Conservation (phyloP, 352 stramenopile species). For the Phytophthora syringae region DNA sequence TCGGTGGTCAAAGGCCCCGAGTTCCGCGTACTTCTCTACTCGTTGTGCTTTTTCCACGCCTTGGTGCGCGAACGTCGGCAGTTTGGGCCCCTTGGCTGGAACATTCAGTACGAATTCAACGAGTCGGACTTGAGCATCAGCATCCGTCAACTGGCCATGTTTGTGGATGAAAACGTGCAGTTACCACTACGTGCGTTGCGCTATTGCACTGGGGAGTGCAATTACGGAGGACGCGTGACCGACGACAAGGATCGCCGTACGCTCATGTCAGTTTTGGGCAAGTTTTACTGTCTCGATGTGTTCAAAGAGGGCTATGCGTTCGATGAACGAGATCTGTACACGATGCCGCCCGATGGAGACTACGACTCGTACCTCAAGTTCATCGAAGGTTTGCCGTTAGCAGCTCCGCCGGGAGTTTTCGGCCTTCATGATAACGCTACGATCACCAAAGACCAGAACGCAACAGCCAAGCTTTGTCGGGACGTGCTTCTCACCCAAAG, state of each 20-base stretch:
- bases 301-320: conserved; percentile 71
- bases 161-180: conserved; percentile 91
- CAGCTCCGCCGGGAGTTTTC: conserved; percentile 92
- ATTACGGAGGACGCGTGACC: conserved; percentile 87
- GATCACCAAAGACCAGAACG: conserved; percentile 95
- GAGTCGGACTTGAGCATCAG: conserved; percentile 94
- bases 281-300: conserved; percentile 79
- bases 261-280: conserved; percentile 70
- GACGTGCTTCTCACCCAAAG: conserved; percentile 93
- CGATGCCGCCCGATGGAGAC: conserved; percentile 70
- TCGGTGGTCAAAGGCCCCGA: conserved; percentile 74
- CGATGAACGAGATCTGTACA: conserved; percentile 75
- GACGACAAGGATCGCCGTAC: conserved; percentile 87
- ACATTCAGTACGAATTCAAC: conserved; percentile 97
- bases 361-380: conserved; percentile 84
- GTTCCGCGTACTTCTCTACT: conserved; percentile 91
- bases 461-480: conserved; percentile 93
- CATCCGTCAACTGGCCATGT: conserved; percentile 93
- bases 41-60: conserved; percentile 93
- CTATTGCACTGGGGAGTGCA: conserved; percentile 88
- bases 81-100: conserved; percentile 95
- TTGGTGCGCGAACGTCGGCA: conserved; percentile 93
- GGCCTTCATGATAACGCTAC: conserved; percentile 94
- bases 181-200: conserved; percentile 77
- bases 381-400: conserved; percentile 88